These are phyloP conservation scores for bread wheat (Triticum aestivum) DNA, from an alignment of 176 grass and related monocot genomes.

Conservation along the genomic window IWGSC_CS_RefSeq_v2.1 NC_057809.1:169422065-169422564, in stretches of 20 bases:
- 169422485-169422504: slow-evolving; percentile 89
- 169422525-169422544: slow-evolving; percentile 95
- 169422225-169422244: not conserved
- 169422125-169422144: not conserved
- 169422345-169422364: slow-evolving; percentile 84
- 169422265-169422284: slow-evolving; percentile 91
- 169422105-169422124: slow-evolving; percentile 84
- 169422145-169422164: not conserved
- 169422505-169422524: slow-evolving; percentile 82
- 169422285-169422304: slow-evolving; percentile 95
- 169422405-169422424: not conserved
- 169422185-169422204: not conserved
- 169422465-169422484: slow-evolving; percentile 92
- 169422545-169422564: slow-evolving; percentile 98
- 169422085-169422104: slow-evolving; percentile 96
- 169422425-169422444: slow-evolving; percentile 16
- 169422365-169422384: not conserved
- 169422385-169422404: not conserved
- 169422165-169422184: not conserved
- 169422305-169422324: slow-evolving; percentile 82
- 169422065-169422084: slow-evolving; percentile 98
- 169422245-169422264: slow-evolving; percentile 75
- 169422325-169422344: slow-evolving; percentile 93
- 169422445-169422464: slow-evolving; percentile 64
- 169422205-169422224: not conserved